These are phyloP conservation scores for Pyrenophora tritici-repentis DNA, from an alignment of 2,329 filamentous ascomycete genomes.

Conservation along the genomic window DNA sequence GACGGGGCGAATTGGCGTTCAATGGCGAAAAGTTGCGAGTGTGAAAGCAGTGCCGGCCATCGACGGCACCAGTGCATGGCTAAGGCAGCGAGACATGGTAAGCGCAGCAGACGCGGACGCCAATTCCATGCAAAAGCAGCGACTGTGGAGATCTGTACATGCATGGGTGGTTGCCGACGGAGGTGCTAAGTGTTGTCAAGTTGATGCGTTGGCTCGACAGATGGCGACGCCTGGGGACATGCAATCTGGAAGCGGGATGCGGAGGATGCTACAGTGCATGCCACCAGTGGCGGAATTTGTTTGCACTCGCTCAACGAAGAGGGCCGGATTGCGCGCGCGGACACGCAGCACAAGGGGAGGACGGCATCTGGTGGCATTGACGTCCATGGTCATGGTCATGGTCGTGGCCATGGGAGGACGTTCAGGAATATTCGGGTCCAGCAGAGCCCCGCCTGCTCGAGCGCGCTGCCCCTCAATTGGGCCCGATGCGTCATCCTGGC, in stretches of 20 bases:
- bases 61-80: slow-evolving; percentile 32
- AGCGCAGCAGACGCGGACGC: slow-evolving; percentile 47
- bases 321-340: slow-evolving; percentile 14
- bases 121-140: slow-evolving; percentile 43
- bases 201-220: slow-evolving; percentile 51
- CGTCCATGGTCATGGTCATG: slow-evolving; percentile 5
- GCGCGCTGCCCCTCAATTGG: slow-evolving; percentile 27
- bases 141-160: slow-evolving; percentile 41
- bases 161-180: slow-evolving; percentile 48
- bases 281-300: slow-evolving; percentile 30
- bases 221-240: slow-evolving; percentile 46
- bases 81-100: slow-evolving; percentile 45
- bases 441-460: slow-evolving; percentile 27
- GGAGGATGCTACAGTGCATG: slow-evolving; percentile 41
- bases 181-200: slow-evolving; percentile 50
- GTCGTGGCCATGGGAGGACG: slow-evolving; percentile 26
- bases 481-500: slow-evolving; percentile 37
- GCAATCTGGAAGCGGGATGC: slow-evolving; percentile 47
- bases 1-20: slow-evolving; percentile 38
- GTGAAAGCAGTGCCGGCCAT: slow-evolving; percentile 31
- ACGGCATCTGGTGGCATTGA: slow-evolving; percentile 14
- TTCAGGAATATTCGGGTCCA: slow-evolving; percentile 35
- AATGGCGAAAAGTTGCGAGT: slow-evolving; percentile 37
- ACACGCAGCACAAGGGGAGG: slow-evolving; percentile 20
- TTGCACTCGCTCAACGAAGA: slow-evolving; percentile 17